A percentile compares a stretch with the other conserved stretches of the same genome.
phyloP scores from a whole-genome alignment of 2,329 filamentous ascomycete genomes.

The Xylariales sp. region DNA sequence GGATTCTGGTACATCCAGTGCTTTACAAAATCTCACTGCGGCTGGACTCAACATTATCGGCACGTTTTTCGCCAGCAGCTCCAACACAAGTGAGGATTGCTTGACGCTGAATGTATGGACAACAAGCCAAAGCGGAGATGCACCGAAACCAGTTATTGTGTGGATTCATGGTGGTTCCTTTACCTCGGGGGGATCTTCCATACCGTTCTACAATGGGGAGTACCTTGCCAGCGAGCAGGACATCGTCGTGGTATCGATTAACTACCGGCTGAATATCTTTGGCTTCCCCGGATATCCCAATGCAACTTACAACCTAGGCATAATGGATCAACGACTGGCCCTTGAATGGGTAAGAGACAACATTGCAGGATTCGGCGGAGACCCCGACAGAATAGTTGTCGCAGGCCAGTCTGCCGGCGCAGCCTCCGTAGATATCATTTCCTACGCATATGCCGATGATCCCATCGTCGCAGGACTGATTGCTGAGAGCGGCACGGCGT shows the following conservation, averaged over 20 bases:
- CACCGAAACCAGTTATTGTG: conserved; percentile 12
- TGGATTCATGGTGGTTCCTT: conserved; percentile 10
- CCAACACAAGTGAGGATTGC: conserved; percentile 34
- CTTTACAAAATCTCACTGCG: conserved; percentile 4
- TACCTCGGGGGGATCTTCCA: conserved; percentile 3
- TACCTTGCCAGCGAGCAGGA: conserved; percentile 23
- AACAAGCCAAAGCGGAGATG: background rate
- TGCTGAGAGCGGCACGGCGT: conserved; percentile 38
- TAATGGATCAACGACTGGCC: conserved; percentile 41
- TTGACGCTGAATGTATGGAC: conserved; percentile 34
- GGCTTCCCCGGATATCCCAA: conserved; percentile 10
- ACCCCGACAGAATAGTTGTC: conserved; percentile 28
- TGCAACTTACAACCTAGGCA: conserved; percentile 30
- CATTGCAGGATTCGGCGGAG: conserved; percentile 37
- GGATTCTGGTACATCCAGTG: too few relatives aligned
- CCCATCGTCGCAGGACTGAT: conserved; percentile 45
- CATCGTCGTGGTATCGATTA: conserved; percentile 29
- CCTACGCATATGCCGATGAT: conserved; percentile 43
- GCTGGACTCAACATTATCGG: too few relatives aligned
- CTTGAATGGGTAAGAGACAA: conserved; percentile 41
- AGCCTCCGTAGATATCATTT: conserved; percentile 39
- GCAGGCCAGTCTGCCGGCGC: conserved; percentile 37
- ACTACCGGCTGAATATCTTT: conserved; percentile 20
- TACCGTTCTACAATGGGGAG: conserved; percentile 14
- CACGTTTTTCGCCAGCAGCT: too few relatives aligned